Conservation (phyloP, 352 stramenopile genomes). For the Pythium dissimile region DNA sequence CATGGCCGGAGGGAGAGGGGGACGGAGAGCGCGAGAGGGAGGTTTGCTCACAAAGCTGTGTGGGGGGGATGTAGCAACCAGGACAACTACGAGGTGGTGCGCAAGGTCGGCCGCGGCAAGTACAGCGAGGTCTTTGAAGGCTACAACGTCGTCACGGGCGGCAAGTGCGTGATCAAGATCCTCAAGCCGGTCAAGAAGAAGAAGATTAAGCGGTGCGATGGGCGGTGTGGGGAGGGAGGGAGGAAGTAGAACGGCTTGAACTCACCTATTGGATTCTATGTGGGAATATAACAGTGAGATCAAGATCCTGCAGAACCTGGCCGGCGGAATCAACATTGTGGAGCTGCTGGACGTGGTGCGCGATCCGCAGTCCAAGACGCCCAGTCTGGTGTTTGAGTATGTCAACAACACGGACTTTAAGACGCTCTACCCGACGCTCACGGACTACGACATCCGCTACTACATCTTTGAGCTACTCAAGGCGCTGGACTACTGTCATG, state of each 20-base stretch:
- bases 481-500: conserved; percentile 98
- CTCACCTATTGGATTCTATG: no score
- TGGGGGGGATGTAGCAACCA: conserved; percentile 69
- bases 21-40: no score
- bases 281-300: conserved; percentile 89
- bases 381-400: conserved; percentile 97
- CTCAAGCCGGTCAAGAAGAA: conserved; percentile 99
- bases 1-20: no score
- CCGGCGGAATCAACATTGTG: conserved; percentile 98
- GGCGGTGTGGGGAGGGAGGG: background rate
- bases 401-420: conserved; percentile 99
- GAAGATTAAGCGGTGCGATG: conserved; percentile 96
- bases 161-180: conserved; percentile 99
- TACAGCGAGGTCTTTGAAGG: conserved; percentile 99
- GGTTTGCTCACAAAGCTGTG: background rate
- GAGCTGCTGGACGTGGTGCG: conserved; percentile 98
- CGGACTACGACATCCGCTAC: conserved; percentile 98
- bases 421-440: conserved; percentile 97
- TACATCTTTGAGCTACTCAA: conserved; percentile 97
- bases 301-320: conserved; percentile 99
- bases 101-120: conserved; percentile 99
- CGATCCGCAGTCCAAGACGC: conserved; percentile 98
- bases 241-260: background rate
- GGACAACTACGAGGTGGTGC: conserved; percentile 99
- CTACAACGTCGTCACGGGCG: conserved; percentile 96